Conservation (phyloP, 2,329 filamentous ascomycete genomes). For the Didymosphaeria variabile region DNA sequence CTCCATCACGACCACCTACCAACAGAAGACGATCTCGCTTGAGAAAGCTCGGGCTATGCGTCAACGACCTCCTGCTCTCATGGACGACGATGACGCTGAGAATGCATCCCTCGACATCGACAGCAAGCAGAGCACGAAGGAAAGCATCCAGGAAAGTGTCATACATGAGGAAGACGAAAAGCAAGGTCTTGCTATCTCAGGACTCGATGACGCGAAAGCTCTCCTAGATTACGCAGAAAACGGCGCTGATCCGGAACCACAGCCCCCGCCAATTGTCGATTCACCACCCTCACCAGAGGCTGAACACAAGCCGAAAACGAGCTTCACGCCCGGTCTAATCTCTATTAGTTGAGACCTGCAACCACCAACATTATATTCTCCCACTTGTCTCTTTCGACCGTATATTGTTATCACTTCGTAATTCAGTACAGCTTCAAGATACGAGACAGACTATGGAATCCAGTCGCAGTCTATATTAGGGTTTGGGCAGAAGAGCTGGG, state of each 20-base stretch:
- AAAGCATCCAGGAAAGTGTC: constrained; percentile 45
- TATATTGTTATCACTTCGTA: constrained; percentile 15
- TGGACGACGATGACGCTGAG: constrained; percentile 63
- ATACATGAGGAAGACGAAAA: constrained; percentile 51
- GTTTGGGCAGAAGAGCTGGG: not conserved
- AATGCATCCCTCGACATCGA: constrained; percentile 36
- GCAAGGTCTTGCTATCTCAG: constrained; percentile 48
- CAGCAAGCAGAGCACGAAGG: constrained; percentile 43
- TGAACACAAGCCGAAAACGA: constrained; percentile 23
- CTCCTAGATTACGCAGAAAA: constrained; percentile 45
- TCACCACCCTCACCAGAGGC: not conserved
- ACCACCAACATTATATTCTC: not conserved
- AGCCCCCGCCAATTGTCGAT: constrained; percentile 4
- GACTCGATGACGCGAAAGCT: constrained; percentile 47
- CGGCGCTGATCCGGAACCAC: constrained; percentile 18
- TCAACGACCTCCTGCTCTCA: constrained; percentile 87
- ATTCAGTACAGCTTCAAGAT: constrained; percentile 15
- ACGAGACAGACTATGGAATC: not conserved
- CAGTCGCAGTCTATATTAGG: not conserved
- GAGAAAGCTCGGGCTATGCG: constrained; percentile 87
- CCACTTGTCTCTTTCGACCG: constrained; percentile 2
- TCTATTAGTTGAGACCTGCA: constrained; percentile 13
- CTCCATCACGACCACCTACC: constrained; percentile 88
- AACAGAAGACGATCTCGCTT: constrained; percentile 94
- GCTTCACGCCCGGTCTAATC: constrained; percentile 20